These are phyloP conservation scores for Metschnikowia kunwiensis DNA, from an alignment of 805 yeast genomes.

Conservation along the genomic window DNA sequence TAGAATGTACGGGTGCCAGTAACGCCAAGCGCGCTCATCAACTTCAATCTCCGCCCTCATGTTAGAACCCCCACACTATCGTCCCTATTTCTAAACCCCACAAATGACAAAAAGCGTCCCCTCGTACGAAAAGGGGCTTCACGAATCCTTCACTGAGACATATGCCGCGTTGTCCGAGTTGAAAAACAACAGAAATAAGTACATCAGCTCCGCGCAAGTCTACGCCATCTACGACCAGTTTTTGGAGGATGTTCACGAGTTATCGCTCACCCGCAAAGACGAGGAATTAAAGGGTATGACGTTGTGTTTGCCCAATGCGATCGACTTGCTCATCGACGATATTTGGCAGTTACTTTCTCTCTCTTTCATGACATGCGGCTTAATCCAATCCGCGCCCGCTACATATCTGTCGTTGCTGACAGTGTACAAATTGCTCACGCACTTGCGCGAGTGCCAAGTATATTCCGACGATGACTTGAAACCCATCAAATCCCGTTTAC, in stretches of 20 bases:
- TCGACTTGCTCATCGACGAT: slow-evolving; percentile 79
- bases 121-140: slow-evolving; percentile 32
- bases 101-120: slow-evolving; percentile 28
- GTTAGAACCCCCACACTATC: slow-evolving; percentile 1
- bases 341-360: slow-evolving; percentile 84
- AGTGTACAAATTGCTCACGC: slow-evolving; percentile 78
- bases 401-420: slow-evolving; percentile 87
- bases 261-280: slow-evolving; percentile 52
- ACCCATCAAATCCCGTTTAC: slow-evolving; percentile 72
- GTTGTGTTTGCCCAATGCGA: slow-evolving; percentile 44
- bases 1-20: slow-evolving; percentile 3
- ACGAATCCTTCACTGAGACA: slow-evolving; percentile 27
- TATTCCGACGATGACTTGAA: slow-evolving; percentile 80
- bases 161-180: slow-evolving; percentile 29
- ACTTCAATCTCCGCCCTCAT: too few relatives aligned
- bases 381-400: slow-evolving; percentile 88
- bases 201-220: slow-evolving; percentile 67
- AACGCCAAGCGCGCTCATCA: too few relatives aligned
- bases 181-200: slow-evolving; percentile 64
- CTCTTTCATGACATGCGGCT: slow-evolving; percentile 88
- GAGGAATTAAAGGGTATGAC: slow-evolving; percentile 39
- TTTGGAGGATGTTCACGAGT: slow-evolving; percentile 48
- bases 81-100: background rate
- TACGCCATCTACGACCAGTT: slow-evolving; percentile 56
- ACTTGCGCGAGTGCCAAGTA: slow-evolving; percentile 74